Evolutionary conservation across 2,329 filamentous ascomycete species (phyloP).

Genomic region (Cryphonectria radicalis): DNA sequence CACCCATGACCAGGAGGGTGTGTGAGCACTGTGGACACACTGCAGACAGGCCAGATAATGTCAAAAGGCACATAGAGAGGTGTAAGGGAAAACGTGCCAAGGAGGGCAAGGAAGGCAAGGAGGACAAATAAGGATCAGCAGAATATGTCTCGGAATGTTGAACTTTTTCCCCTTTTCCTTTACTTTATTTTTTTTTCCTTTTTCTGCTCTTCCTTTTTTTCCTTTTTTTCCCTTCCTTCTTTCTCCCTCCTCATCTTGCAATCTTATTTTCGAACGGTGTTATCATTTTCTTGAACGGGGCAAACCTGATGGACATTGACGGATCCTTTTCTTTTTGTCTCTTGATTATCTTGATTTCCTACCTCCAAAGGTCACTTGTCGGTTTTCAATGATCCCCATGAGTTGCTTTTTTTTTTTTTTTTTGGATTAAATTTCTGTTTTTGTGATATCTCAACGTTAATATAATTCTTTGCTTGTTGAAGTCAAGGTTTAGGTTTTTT

Average conservation of each 20-base stretch:
- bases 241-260: background rate
- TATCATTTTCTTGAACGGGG: background rate
- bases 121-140: background rate
- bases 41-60: conserved; percentile 1
- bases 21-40: conserved; percentile 9
- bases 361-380: background rate
- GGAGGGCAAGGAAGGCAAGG: background rate
- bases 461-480: too few species aligned
- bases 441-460: background rate
- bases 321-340: background rate
- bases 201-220: background rate
- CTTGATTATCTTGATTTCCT: background rate
- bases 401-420: background rate
- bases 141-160: background rate
- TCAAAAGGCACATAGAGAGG: conserved; percentile 10
- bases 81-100: background rate
- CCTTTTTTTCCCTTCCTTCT: too few species aligned
- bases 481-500: too few species aligned
- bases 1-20: background rate
- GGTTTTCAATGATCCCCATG: background rate
- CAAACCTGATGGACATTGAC: background rate
- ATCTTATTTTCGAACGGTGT: background rate
- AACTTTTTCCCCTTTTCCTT: background rate
- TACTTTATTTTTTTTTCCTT: background rate
- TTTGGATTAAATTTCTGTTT: background rate